These are phyloP conservation scores for Aspergillus biplanus DNA, from an alignment of 495 filamentous ascomycete species.

Conservation along the genomic window DNA sequence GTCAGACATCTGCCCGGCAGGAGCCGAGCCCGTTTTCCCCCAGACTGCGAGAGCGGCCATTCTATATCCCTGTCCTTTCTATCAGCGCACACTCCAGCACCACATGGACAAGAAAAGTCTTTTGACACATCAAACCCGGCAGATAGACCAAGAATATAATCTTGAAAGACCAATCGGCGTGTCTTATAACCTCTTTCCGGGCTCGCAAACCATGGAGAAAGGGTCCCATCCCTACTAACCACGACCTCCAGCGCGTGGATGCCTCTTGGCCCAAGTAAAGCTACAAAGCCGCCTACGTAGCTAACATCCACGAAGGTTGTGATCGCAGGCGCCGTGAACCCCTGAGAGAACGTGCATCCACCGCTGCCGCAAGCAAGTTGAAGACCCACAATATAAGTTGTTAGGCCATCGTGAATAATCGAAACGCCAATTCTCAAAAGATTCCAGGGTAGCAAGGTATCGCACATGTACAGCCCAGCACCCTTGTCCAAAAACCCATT, in stretches of 20 bases:
- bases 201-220: background rate
- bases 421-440: background rate
- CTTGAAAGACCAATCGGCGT: background rate
- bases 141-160: background rate
- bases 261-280: background rate
- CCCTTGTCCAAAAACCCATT: background rate
- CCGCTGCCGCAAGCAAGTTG: background rate
- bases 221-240: background rate
- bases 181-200: background rate
- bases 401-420: background rate
- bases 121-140: background rate
- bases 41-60: background rate
- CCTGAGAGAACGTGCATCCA: background rate
- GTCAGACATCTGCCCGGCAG: background rate
- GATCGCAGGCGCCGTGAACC: background rate
- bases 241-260: background rate
- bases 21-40: background rate
- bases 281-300: background rate
- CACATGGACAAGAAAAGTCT: background rate
- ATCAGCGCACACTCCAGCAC: background rate
- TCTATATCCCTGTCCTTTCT: background rate
- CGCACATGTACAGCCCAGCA: background rate
- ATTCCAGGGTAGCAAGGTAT: background rate
- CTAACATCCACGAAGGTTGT: background rate
- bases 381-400: conserved; percentile 1